These are phyloP conservation scores for Mucor piriformis DNA, from an alignment of 371 early-diverging fungal genomes.

Conservation along the genomic window DNA sequence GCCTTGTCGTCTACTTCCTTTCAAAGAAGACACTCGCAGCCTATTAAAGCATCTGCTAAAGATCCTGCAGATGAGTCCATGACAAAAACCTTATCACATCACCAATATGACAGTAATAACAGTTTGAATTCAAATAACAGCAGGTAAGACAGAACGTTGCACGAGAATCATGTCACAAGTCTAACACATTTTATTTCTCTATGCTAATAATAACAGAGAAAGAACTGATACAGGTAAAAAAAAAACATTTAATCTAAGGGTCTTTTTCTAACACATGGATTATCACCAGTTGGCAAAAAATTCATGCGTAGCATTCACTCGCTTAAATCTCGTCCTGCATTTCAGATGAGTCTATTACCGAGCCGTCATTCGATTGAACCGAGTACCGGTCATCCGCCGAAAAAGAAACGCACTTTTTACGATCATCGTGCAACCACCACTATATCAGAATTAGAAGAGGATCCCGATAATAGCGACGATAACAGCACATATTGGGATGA, in stretches of 20 bases:
- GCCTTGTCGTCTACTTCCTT: background rate
- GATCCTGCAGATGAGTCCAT: background rate
- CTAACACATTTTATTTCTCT: background rate
- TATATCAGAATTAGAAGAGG: conserved; percentile 1
- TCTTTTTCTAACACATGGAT: too few species aligned
- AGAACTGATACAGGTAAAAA: conserved; percentile 9
- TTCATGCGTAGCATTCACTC: conserved; percentile 18
- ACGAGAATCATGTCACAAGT: background rate
- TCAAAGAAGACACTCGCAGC: background rate
- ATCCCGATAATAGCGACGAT: background rate
- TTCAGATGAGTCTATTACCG: conserved; percentile 16
- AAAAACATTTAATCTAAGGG: too few species aligned
- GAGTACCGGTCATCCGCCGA: conserved; percentile 18
- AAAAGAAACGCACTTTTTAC: conserved; percentile 14
- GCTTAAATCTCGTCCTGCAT: conserved; percentile 20
- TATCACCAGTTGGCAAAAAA: conserved; percentile 21
- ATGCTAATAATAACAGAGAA: background rate
- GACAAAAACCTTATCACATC: background rate
- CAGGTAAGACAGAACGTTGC: background rate
- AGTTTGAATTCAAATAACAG: background rate
- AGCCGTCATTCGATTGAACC: conserved; percentile 13
- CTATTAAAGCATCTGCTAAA: background rate
- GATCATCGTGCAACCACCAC: background rate
- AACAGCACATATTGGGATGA: background rate
- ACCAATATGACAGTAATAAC: background rate